These are phyloP conservation scores for Forsythia suspensa DNA, from an alignment of 257 asterid species.

Conservation along the genomic window DNA sequence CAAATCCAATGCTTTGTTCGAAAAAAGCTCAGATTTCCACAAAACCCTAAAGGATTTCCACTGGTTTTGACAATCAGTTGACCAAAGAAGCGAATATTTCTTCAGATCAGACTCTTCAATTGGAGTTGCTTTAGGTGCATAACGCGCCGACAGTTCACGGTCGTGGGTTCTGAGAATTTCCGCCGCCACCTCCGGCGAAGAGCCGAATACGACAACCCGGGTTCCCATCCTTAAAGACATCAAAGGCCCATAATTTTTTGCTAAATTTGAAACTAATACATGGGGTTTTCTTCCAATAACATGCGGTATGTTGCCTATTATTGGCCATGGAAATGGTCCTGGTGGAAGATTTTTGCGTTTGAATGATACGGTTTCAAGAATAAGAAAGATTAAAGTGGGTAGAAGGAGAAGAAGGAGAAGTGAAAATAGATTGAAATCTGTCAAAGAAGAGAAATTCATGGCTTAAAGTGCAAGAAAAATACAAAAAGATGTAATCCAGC, in stretches of 20 bases:
- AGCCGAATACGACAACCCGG: slow-evolving; percentile 37
- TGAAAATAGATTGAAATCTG: neutral
- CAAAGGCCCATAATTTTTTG: slow-evolving; percentile 37
- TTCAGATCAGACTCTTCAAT: slow-evolving; percentile 38
- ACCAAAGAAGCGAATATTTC: slow-evolving; percentile 40
- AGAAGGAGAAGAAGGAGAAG: slow-evolving; percentile 8
- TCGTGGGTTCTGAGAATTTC: slow-evolving; percentile 41
- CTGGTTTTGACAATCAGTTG: slow-evolving; percentile 29
- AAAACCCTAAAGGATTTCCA: slow-evolving; percentile 36
- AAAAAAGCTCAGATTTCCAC: slow-evolving; percentile 41
- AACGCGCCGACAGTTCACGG: slow-evolving; percentile 40
- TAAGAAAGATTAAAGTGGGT: slow-evolving; percentile 7
- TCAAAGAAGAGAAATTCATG: neutral
- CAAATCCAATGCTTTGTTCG: slow-evolving; percentile 28
- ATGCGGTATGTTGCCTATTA: slow-evolving; percentile 40
- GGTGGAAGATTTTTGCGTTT: slow-evolving; percentile 39
- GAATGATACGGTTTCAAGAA: neutral
- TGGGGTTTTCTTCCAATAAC: slow-evolving; percentile 39
- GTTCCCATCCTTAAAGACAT: slow-evolving; percentile 35
- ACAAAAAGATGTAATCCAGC: neutral
- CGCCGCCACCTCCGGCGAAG: slow-evolving; percentile 34
- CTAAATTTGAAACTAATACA: slow-evolving; percentile 31
- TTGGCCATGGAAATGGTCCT: slow-evolving; percentile 47
- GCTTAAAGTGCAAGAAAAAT: neutral
- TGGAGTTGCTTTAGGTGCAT: slow-evolving; percentile 49